phyloP scores from a whole-genome alignment of 208 protist genomes.

The Crithidia fasciculata region DNA sequence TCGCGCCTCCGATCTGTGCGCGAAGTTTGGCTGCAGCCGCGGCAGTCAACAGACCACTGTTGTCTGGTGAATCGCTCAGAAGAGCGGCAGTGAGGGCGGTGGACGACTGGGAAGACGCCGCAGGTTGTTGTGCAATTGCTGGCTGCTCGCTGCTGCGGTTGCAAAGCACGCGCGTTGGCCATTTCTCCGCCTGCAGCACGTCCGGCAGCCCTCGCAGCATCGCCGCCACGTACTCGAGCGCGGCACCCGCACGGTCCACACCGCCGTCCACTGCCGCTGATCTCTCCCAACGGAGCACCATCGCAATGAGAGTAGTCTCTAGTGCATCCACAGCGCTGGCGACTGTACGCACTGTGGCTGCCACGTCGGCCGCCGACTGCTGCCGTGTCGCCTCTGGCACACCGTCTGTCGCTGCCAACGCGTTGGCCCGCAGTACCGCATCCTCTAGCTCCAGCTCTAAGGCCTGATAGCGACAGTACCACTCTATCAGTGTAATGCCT shows the following conservation, averaged over 20 bases:
- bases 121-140: neutral
- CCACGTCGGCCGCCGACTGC: constrained; percentile 16
- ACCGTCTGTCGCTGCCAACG: constrained; percentile 3
- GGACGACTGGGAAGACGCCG: neutral
- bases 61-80: neutral
- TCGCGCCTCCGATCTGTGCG: constrained; percentile 23
- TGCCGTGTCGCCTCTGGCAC: constrained; percentile 16
- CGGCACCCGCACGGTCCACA: too few relatives aligned
- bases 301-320: constrained; percentile 41
- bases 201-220: constrained; percentile 30
- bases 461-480: constrained; percentile 47
- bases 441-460: constrained; percentile 58
- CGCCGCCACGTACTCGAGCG: constrained; percentile 34
- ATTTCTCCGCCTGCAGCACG: constrained; percentile 39
- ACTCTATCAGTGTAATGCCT: constrained; percentile 24
- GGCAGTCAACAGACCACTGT: neutral
- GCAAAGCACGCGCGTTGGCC: constrained; percentile 50
- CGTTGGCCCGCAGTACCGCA: constrained; percentile 10
- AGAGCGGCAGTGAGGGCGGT: neutral
- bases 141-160: neutral
- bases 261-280: neutral
- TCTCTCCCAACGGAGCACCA: constrained; percentile 26
- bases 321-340: constrained; percentile 35
- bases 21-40: neutral
- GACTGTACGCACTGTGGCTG: constrained; percentile 13